Conservation (phyloP, 2,329 filamentous ascomycete genomes). For the Ceratocystis albifundus region DNA sequence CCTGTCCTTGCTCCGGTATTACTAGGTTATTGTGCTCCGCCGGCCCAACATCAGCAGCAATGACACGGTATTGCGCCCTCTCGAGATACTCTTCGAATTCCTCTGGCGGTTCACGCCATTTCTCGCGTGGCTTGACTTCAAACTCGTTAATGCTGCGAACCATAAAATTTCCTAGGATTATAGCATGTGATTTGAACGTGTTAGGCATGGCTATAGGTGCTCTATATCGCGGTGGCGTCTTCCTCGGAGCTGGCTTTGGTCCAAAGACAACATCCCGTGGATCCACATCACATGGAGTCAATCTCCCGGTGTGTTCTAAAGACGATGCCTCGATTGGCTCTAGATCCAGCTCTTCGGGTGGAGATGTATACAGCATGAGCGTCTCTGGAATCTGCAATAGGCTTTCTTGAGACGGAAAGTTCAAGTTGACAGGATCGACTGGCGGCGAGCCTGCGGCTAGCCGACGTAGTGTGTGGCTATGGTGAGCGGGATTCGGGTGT, state of each 20-base stretch:
- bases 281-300: slow-evolving; percentile 41
- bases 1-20: background rate
- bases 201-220: slow-evolving; percentile 8
- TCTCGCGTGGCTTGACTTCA: slow-evolving; percentile 29
- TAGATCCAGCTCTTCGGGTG: slow-evolving; percentile 33
- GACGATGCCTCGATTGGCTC: slow-evolving; percentile 32
- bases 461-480: slow-evolving; percentile 7
- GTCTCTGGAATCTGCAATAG: slow-evolving; percentile 40
- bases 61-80: background rate
- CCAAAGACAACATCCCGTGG: slow-evolving; percentile 37
- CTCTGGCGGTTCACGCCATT: slow-evolving; percentile 1
- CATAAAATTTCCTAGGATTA: slow-evolving; percentile 19
- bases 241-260: slow-evolving; percentile 11
- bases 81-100: slow-evolving; percentile 13
- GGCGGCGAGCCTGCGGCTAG: background rate
- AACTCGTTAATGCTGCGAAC: slow-evolving; percentile 30
- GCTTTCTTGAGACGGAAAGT: slow-evolving; percentile 40
- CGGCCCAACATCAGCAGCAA: background rate
- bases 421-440: slow-evolving; percentile 35
- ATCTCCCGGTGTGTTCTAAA: background rate
- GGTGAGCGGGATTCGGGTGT: slow-evolving; percentile 13
- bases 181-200: slow-evolving; percentile 18
- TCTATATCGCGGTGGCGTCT: background rate
- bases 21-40: no score
- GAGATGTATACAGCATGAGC: slow-evolving; percentile 39